Evolutionary conservation across 106 monocot genomes (phyloP).

Genomic region (Dendrobium chrysotoxum): DNA sequence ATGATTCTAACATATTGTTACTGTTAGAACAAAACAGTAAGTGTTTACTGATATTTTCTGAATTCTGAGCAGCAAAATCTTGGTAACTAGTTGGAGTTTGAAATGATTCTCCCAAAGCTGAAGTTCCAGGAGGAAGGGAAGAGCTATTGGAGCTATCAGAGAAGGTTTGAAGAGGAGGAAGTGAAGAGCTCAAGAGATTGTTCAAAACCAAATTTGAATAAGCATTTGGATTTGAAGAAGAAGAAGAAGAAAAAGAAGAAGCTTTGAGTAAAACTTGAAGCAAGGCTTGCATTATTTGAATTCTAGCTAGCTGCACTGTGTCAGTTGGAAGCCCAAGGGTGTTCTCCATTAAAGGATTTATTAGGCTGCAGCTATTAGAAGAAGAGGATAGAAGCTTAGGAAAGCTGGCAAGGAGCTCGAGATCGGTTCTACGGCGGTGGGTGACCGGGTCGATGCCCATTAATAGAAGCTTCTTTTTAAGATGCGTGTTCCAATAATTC

Average conservation of each 20-base stretch:
- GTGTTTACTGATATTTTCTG: not conserved
- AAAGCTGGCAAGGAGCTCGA: constrained; percentile 1
- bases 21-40: not conserved
- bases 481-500: constrained; percentile 2
- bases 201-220: not conserved
- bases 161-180: constrained; percentile 1
- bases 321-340: not conserved
- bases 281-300: not conserved
- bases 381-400: constrained; percentile 1
- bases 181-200: not conserved
- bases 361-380: not conserved
- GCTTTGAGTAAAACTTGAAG: not conserved
- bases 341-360: not conserved
- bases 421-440: not conserved
- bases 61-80: not conserved
- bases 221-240: not conserved
- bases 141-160: not conserved
- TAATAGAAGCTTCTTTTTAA: constrained; percentile 1
- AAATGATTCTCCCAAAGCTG: not conserved
- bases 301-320: not conserved
- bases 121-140: not conserved
- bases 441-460: constrained; percentile 5
- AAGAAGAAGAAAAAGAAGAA: not conserved
- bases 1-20: not conserved
- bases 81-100: not conserved